Base-by-base conservation (phyloP, 495 filamentous ascomycete species). In the Jackrogersella multiformis region DNA sequence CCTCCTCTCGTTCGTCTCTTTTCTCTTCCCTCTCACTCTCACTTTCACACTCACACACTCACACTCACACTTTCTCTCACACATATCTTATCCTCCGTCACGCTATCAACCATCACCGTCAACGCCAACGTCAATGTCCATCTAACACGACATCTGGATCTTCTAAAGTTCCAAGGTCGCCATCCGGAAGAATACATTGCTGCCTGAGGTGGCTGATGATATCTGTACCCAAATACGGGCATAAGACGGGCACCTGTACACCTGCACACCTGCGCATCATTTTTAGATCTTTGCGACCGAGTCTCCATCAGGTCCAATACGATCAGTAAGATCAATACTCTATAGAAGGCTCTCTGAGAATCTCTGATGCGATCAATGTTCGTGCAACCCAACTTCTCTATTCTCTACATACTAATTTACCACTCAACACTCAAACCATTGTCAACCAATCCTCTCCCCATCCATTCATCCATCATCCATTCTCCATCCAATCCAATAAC, bases 331-430 rank as follows among this genome's bases (percentile, higher is more conserved):
- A 23, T 30, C 23, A 5, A 28, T 30, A 49, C 4, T 12, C 10
- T 13, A 6, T 8, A 30, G 4, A 30, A 5, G 20, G 26, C 36
- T 48, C 35, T 35, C 49, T 28, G 5, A 56, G 30, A 30, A 36
- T 15, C 32, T 41, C 56, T 23, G 51, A 49, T 65, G 45, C 56
- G 21, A 61, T 56, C 42, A 46, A 46, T 65, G 67, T 70, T 55
- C 56, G 61, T 70, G 63, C 68, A 67, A 71, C 68, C 63, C 63
- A 56, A 71, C 68, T 63, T 49, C 20, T 63, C 42, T 42, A 42
- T 63, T 49, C 20, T 63, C 42, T 42, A 42, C 32, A 36, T 48
- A 34, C 41, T 35, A 34, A 56, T 21, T 21, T 60, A 38, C 24
- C 36, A 45, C n/a, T 39, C 45, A 39, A 56, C 36, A 45, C n/a